Evolutionary conservation across 306 rosid species (phyloP).

Genomic region (Cucurbita pepo): DNA sequence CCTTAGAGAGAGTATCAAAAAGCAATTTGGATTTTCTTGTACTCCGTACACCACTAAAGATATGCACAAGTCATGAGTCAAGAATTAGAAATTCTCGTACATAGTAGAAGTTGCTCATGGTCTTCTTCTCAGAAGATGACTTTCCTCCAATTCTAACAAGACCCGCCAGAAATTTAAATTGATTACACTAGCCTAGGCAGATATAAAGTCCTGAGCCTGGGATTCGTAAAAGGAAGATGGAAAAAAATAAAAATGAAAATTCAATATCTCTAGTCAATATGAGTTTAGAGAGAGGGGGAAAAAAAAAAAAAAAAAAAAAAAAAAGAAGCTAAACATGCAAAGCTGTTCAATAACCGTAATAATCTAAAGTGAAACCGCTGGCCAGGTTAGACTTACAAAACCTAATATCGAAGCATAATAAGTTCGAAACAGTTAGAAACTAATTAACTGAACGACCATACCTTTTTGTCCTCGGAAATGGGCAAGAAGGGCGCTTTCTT

Average conservation of each 20-base stretch:
- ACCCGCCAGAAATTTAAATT: not conserved
- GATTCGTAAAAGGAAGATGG: not conserved
- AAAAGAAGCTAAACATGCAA: not conserved
- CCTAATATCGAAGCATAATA: not conserved
- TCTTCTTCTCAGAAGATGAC: not conserved
- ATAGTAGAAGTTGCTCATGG: not conserved
- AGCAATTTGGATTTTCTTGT: not conserved
- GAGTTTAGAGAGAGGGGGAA: not conserved
- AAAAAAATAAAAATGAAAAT: not conserved
- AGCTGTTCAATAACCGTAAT: not conserved
- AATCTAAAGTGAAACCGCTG: not conserved
- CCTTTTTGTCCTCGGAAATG: constrained; percentile 80
- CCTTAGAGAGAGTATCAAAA: not conserved
- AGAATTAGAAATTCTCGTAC: not conserved
- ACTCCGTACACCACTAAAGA: not conserved
- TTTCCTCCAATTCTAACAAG: not conserved
- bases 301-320: no score
- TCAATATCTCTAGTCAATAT: not conserved
- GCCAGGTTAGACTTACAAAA: not conserved
- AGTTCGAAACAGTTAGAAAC: not conserved
- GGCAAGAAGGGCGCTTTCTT: constrained; percentile 65
- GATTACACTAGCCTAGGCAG: not conserved
- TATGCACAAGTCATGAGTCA: not conserved
- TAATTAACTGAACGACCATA: constrained; percentile 6
- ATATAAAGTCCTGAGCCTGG: not conserved